Conservation (phyloP, 768 basidiomycete species). For the Russula sp. region DNA sequence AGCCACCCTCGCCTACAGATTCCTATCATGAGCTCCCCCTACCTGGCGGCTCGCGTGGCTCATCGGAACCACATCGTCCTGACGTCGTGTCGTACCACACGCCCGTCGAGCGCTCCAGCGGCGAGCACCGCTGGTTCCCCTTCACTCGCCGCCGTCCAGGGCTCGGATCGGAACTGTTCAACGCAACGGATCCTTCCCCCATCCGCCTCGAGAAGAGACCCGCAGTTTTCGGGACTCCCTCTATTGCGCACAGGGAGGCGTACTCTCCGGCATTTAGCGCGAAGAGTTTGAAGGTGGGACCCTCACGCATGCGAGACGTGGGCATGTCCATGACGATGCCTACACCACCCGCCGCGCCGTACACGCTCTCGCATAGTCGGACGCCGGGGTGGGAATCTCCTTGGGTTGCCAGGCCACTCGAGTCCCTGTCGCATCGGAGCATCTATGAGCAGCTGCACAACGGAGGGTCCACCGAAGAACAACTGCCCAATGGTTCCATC, state of each 20-base stretch:
- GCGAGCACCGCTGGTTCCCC: slow-evolving; percentile 56
- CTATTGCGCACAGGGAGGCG: neutral
- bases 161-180: neutral
- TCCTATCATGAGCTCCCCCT: slow-evolving; percentile 35
- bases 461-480: neutral
- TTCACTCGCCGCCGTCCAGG: slow-evolving; percentile 53
- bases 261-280: slow-evolving; percentile 11
- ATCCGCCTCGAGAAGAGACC: slow-evolving; percentile 9
- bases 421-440: neutral
- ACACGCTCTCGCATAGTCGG: slow-evolving; percentile 48
- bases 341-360: slow-evolving; percentile 32
- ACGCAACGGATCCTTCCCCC: neutral
- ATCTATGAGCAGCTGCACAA: slow-evolving; percentile 19
- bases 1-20: slow-evolving; percentile 28
- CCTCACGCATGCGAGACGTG: slow-evolving; percentile 18
- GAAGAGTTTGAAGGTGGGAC: slow-evolving; percentile 26
- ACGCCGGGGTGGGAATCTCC: slow-evolving; percentile 67
- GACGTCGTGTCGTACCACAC: slow-evolving; percentile 52
- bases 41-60: slow-evolving; percentile 29
- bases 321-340: slow-evolving; percentile 33
- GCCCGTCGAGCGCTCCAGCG: slow-evolving; percentile 32
- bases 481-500: slow-evolving; percentile 10
- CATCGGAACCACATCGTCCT: slow-evolving; percentile 40
- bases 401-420: slow-evolving; percentile 46
- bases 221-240: neutral